Evolutionary conservation across 148 eudicot species (phyloP), one percentile per base, ranked within the genome.

Genomic region (Persicaria tinctoria): DNA sequence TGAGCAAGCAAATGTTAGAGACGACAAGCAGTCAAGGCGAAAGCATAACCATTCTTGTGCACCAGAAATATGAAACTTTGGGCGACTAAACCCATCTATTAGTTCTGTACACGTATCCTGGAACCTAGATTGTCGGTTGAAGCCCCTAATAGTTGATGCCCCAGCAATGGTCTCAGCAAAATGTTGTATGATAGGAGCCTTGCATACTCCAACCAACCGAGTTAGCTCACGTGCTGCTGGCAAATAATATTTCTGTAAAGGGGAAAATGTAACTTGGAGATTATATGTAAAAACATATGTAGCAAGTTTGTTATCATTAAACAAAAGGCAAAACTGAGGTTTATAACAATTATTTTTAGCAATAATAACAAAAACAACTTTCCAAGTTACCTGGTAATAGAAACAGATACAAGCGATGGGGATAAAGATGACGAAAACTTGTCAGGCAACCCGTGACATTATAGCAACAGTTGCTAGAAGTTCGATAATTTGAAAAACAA

Each of bases 381-480:
- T 32, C 41, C 38, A 32, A 27, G 0, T 81, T 83, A 90, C 94
- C 91, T 86, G 88, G 74, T 86, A 85, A 86, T 85, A 86, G 3
- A 90, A 73, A 75, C 83, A 90, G 64, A 88, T 70, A 73, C 83
- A 86, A 75, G 79, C 50, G 6, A 86, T 75, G 0, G 95, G 90
- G 75, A 90, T 84, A 70, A 88, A 90, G 51, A 88, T 69, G 20
- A 84, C 78, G 73, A 90, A 90, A 77, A 90, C 89, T 73, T 86
- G 92, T 92, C 95, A 90, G 11, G 92, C 89, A 2, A 83, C 85
- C 78, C 75, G 92, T 16, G 92, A 88, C 92, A 90, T 88, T 49
- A 90, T 85, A n/a, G 73, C 85, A 59, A 90, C 73, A 68, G 83
- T 79, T 76, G 92, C 87, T 8, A 90, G 3, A 68, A 90, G 92